Evolutionary conservation across 108 stramenopile species (phyloP).

Genomic region (Pseudonitzschia multiseries): DNA sequence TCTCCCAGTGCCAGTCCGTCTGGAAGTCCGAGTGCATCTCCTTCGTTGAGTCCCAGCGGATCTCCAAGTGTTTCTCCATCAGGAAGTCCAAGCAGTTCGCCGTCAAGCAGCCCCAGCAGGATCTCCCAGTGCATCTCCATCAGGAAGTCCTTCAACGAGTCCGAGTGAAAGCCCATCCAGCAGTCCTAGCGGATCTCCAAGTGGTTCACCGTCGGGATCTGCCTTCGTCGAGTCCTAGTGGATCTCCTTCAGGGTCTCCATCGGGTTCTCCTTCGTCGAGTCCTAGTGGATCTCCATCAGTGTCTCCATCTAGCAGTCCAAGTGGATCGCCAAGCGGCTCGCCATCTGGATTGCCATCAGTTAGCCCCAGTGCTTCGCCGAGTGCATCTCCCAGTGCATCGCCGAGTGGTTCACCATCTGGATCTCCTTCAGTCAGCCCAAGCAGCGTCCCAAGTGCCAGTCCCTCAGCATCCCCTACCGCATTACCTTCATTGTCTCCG

Average conservation of each 20-base stretch:
- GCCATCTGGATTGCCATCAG: constrained; percentile 2
- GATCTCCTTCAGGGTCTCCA: not conserved
- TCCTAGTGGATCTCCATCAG: no score
- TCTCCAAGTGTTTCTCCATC: constrained; percentile 1
- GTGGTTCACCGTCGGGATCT: constrained; percentile 1
- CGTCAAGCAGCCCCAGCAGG: not conserved
- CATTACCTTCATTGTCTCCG: not conserved
- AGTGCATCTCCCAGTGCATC: not conserved
- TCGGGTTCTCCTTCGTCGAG: not conserved
- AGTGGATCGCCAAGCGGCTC: not conserved
- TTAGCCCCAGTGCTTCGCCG: not conserved
- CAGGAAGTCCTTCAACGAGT: not conserved
- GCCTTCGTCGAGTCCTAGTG: not conserved
- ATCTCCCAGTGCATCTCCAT: not conserved
- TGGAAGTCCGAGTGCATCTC: constrained; percentile 17
- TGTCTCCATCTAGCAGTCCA: constrained; percentile 17
- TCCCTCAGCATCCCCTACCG: constrained; percentile 9
- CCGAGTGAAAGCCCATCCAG: constrained; percentile 7
- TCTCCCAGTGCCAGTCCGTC: constrained; percentile 13
- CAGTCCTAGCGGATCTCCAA: constrained; percentile 5
- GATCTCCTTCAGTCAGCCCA: not conserved
- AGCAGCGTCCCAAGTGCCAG: not conserved
- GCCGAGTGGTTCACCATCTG: constrained; percentile 9
- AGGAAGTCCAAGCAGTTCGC: constrained; percentile 5
- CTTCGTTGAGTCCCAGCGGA: constrained; percentile 8